Evolutionary conservation across 192 early-diverging fungal species (phyloP), one percentile per base, ranked within the genome.

Genomic region (Linnemannia hyalina): DNA sequence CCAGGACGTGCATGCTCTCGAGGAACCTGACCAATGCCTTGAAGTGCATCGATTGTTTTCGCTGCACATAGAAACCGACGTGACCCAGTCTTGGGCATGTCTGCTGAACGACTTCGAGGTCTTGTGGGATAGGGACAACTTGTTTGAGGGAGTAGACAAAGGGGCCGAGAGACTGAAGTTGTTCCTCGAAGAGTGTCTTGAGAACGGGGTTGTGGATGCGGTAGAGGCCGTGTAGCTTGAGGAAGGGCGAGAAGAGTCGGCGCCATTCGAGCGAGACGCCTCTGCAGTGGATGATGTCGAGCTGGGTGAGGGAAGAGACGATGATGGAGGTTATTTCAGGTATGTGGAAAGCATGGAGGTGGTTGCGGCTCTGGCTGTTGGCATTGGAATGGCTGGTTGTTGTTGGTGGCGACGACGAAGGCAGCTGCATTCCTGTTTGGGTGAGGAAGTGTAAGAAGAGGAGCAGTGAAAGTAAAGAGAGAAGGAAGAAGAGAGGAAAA

Each of bases 291-390:
- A 81, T 73, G 73, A 81, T 75, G 8, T 81, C 80, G 6, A 16
- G 49, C 10, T 47, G 35, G 3, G 73, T 22, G 38, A 81, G 68
- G 26, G 32, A 73, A 1, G 68, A 23, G 36, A 70, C 74, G 63
- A 81, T 75, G 60, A 81, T 75, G 73, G 23, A 18, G 4, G 47
- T 42, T 47, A 81, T 81, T 70, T 81, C 80, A 16, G 80, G 73
- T 55, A 81, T 75, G 52, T 69, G 70, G 0, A 81, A 52, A 0
- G 80, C 70, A 70, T 81, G 68, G 29, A 29, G n/a, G 29, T 65
- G 60, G 60, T 65, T 32, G 9, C 11, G 60, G 4, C 11, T 32
- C 10, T 32, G 60, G 15, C 26, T 65, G 29, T 0, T 65, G 60
- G n/a, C n/a, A n/a, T 32, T 26, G 13, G 60, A 11, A 35, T 35